Evolutionary conservation across 2,329 filamentous ascomycete genomes (phyloP).

Genomic region (Xylaria sp.): DNA sequence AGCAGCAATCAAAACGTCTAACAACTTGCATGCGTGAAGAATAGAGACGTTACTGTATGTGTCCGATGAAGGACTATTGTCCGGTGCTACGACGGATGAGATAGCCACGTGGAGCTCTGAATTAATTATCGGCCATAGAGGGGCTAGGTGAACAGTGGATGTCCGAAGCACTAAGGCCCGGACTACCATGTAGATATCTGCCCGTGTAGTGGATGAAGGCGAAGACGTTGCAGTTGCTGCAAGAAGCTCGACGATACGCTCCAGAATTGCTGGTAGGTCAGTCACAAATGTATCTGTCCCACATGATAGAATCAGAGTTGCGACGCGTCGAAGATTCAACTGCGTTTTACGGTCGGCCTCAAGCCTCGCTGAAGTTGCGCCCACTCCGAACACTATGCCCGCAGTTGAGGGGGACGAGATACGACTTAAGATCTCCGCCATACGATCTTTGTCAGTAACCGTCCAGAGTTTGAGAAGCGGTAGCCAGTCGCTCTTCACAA

Average conservation of each 20-base stretch:
- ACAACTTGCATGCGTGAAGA: constrained; percentile 91
- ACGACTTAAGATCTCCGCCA: constrained; percentile 82
- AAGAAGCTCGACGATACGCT: constrained; percentile 88
- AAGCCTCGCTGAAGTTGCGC: constrained; percentile 90
- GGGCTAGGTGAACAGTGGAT: constrained; percentile 80
- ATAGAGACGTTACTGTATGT: constrained; percentile 81
- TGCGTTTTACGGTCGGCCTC: constrained; percentile 95
- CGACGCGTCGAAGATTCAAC: constrained; percentile 84
- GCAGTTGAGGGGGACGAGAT: constrained; percentile 89
- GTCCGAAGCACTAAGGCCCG: constrained; percentile 84
- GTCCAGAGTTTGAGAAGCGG: constrained; percentile 86
- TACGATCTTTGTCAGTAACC: constrained; percentile 85
- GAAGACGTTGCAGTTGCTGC: constrained; percentile 87
- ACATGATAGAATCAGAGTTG: constrained; percentile 81
- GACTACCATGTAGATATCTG: constrained; percentile 89
- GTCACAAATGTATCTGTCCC: constrained; percentile 82
- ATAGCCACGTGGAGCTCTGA: constrained; percentile 84
- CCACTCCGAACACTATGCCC: constrained; percentile 98
- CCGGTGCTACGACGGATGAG: constrained; percentile 75
- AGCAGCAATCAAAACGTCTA: constrained; percentile 87
- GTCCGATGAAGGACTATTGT: constrained; percentile 71
- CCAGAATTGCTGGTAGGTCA: constrained; percentile 78
- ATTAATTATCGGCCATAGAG: constrained; percentile 91
- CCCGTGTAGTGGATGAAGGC: constrained; percentile 87
- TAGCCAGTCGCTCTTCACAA: constrained; percentile 82